Base-by-base conservation (phyloP, 495 filamentous ascomycete species). In the Elasticomyces elasticus region DNA sequence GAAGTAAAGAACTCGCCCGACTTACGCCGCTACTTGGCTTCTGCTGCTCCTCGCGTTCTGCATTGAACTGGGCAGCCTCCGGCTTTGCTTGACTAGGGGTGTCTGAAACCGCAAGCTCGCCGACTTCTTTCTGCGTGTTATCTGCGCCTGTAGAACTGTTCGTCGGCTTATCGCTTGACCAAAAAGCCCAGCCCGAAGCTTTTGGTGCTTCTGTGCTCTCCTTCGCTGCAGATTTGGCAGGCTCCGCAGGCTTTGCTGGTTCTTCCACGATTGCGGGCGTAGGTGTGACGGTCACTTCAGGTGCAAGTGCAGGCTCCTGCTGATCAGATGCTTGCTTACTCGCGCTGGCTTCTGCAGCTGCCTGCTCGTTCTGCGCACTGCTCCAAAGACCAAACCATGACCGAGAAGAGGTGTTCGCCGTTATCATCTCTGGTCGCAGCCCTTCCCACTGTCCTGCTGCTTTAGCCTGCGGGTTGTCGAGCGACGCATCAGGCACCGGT, bases 171-270 rank as follows among this genome's bases (percentile, higher is more conserved):
- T 87, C 85, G 51, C 77, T 80, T 6, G 84, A 87, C 85, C 85
- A 94, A 58, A 94, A 94, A 0, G 83, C 87, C 87, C 87, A 94
- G 1, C 82, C 85, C 6, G 85, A 85, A 19, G 83, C 76, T 55
- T 74, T 79, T 12, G 61, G 50, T 26, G 57, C 22, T 10, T 55
- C 52, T 11, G 15, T 53, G 35, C 28, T 55, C 61, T 51, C 41
- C 31, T 12, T 25, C 22, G 41, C 30, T 17, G 38, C 51, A 9
- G 41, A 17, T 26, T 54, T 58, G 12, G 41, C 33, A 27, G 30
- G 20, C 30, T 51, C 54, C 22, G 44, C 33, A 19, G 55, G 15
- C 23, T n/a, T 13, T 15, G 23, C 38, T 15, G 22, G 5, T 15
- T 42, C 37, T 22, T 25, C 22, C 28, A n/a, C 31, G 12, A 26